Evolutionary conservation across 1,139 yeast species (phyloP), one percentile per base, ranked within the genome.

Genomic region (Debaryomyces robertsiae): DNA sequence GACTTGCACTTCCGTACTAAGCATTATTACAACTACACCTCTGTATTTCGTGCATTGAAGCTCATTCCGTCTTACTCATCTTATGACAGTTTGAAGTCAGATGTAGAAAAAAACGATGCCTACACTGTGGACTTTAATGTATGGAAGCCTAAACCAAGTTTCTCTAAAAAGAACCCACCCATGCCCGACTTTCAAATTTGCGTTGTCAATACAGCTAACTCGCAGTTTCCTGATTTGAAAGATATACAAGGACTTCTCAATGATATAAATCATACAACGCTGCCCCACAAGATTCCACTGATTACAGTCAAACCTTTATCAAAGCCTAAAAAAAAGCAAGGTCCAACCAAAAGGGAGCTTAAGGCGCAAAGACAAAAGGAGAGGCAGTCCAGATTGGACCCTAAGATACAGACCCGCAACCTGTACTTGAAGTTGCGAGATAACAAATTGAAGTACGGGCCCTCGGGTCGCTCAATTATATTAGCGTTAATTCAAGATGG

Each of bases 121-220:
- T 39, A 43, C 23, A 36, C 47, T 2, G 55, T 75, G 1, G 63
- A 73, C 1, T 90, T 73, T 52, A 75, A 85, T 52, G 88, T 88
- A 1, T 91, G 97, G 97, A 90, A 87, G 59, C 98, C 98, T 0
- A 69, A 75, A 2, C 77, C 84, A 0, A 62, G 60, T 7, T 91
- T 87, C 62, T 81, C 81, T 42, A 90, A 90, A 54, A 81, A 80
- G 32, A 56, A 59, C 23, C 90, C 91, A 0, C 85, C 88, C 0
- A 48, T 57, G 1, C 95, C 97, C 1, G 93, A 91, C 58, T 91
- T 80, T 54, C 89, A 84, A 48, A 61, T 91, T 1, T 72, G 79
- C 2, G 80, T 89, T 0, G 67, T 78, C 4, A 77, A 81, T 45
- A 76, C 84, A 1, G 69, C 75, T 17, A 60, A 61, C 9, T 52